Evolutionary conservation across 2,329 filamentous ascomycete genomes (phyloP).

Genomic region (Colletotrichum aenigma): DNA sequence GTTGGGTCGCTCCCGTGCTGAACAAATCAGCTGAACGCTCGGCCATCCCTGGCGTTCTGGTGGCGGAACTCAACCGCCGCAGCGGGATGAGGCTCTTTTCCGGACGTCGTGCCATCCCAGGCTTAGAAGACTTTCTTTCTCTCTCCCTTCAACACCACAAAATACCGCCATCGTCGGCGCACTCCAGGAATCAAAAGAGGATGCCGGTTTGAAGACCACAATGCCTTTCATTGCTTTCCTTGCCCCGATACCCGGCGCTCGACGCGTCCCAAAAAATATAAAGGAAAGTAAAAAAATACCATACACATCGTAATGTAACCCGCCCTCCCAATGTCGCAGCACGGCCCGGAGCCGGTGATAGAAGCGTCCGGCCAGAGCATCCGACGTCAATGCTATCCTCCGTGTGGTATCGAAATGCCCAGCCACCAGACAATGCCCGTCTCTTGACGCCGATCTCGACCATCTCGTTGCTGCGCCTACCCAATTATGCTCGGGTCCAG

Average conservation of each 20-base stretch:
- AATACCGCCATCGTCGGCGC: background rate
- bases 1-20: background rate
- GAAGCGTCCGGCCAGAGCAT: constrained; percentile 12
- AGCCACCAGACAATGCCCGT: constrained; percentile 22
- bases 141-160: background rate
- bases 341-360: constrained; percentile 11
- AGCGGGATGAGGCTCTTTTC: background rate
- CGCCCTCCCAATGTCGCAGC: constrained; percentile 12
- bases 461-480: constrained; percentile 56
- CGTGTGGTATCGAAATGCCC: constrained; percentile 22
- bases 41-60: background rate
- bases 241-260: background rate
- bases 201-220: background rate
- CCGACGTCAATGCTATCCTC: constrained; percentile 18
- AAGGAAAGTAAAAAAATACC: constrained; percentile 3
- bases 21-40: background rate
- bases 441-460: constrained; percentile 45
- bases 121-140: background rate
- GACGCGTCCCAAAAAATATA: background rate
- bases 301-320: constrained; percentile 18
- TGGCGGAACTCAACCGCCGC: background rate
- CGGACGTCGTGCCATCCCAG: background rate
- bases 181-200: background rate
- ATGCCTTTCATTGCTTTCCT: constrained; percentile 11
- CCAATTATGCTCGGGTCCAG: constrained; percentile 41